Evolutionary conservation across 495 filamentous ascomycete species (phyloP), one percentile per base, ranked within the genome.

Genomic region (Lichina pygmaea): DNA sequence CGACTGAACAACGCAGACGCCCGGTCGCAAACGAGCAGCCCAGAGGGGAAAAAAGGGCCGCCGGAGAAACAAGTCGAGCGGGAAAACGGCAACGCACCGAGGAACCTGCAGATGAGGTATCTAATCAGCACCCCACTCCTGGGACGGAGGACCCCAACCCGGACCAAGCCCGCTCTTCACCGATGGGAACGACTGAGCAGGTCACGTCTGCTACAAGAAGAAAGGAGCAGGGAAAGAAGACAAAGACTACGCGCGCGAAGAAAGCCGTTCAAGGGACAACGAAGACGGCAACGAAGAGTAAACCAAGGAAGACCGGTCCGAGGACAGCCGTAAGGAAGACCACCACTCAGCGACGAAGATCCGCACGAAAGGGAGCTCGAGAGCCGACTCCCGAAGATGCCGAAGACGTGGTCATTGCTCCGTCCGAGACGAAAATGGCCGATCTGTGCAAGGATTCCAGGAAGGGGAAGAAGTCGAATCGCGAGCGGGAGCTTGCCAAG

Each of bases 391-490:
- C 83, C 2, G 81, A 84, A 49, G 75, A 77, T 52, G 77, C 81
- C 0, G 85, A 93, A 56, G 54, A 61, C 8, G 64, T 75, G 33
- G 66, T 75, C 42, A 79, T 94, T 39, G 71, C 78, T 48, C 67
- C 72, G 6, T 66, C 65, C 6, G 66, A 69, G 1, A 66, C 82
- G 34, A 86, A 73, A 46, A 93, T 97, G 81, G 72, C 67, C 10
- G 82, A 92, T 37, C 59, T 97, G 6, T 80, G 75, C 52, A 77
- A 69, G 49, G 81, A 92, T 53, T 56, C 77, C 30, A 67, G 70
- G 24, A 79, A 77, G 7, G 89, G 89, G 38, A 81, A 75, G 57
- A 81, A 73, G 48, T 94, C 85, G 15, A 78, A 77, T 47, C 72
- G 78, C 7, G 72, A 76, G 53, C 62, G 57, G 24, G 65, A 68